Percentiles rank a stretch among this genome's conserved stretches.
Evolutionary conservation across 2,329 filamentous ascomycete genomes (phyloP).

Genomic region (Xylaria sp.): DNA sequence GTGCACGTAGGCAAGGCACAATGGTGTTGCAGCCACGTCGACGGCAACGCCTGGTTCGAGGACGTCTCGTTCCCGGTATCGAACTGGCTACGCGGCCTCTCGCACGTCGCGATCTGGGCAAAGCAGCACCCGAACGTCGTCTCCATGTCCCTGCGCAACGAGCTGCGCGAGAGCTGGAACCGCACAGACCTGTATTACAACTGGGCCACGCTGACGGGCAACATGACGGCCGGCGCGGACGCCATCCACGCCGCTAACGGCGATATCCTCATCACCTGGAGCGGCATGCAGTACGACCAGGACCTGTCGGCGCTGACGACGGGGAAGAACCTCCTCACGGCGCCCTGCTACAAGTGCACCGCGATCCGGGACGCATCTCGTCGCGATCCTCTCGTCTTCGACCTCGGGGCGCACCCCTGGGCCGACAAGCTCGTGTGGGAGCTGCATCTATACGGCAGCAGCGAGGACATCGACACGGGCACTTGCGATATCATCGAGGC

Average conservation of each 20-base stretch:
- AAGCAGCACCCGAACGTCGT: conserved; percentile 54
- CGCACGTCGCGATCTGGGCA: conserved; percentile 61
- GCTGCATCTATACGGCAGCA: conserved; percentile 57
- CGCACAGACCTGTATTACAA: conserved; percentile 55
- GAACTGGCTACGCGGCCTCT: conserved; percentile 66
- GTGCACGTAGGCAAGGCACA: conserved; percentile 56
- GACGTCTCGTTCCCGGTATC: conserved; percentile 64
- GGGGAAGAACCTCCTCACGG: conserved; percentile 54
- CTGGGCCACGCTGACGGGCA: conserved; percentile 59
- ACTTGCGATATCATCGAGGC: conserved; percentile 61
- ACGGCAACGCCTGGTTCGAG: conserved; percentile 66
- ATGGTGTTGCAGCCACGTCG: conserved; percentile 60
- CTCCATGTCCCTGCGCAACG: conserved; percentile 56
- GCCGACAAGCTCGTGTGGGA: conserved; percentile 61
- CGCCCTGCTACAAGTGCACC: conserved; percentile 56
- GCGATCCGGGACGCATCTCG: conserved; percentile 57
- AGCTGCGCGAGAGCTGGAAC: conserved; percentile 54
- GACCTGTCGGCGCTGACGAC: conserved; percentile 57
- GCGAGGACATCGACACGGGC: conserved; percentile 58
- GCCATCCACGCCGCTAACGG: conserved; percentile 58
- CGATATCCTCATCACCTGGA: conserved; percentile 60
- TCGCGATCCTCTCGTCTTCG: conserved; percentile 58
- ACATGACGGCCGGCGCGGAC: conserved; percentile 57
- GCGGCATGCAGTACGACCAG: conserved; percentile 61
- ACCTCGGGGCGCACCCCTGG: conserved; percentile 58